A percentile compares a stretch with the other conserved stretches of the same genome.
phyloP scores from a whole-genome alignment of 1,139 yeast species.

The Diutina siamensis region DNA sequence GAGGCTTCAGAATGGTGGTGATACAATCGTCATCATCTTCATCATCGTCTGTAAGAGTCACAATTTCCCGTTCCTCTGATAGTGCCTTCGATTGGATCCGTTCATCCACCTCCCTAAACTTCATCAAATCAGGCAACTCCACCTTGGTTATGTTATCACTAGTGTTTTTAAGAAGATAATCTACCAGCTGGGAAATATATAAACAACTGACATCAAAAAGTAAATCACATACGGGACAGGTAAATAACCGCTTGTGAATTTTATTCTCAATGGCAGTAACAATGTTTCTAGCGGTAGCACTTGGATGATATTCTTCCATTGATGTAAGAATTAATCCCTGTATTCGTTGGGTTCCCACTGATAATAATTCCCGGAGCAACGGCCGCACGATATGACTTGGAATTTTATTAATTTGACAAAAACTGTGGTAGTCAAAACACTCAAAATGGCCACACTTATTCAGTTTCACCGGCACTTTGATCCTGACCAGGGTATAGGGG shows the following conservation, averaged over 20 bases:
- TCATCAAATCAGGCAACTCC: not conserved
- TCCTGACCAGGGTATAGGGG: conserved; percentile 23
- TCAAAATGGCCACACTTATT: conserved; percentile 29
- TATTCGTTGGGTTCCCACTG: not conserved
- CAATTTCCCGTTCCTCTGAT: not conserved
- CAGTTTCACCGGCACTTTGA: conserved; percentile 30
- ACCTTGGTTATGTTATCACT: not conserved
- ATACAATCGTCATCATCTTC: not conserved
- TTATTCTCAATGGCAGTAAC: not conserved
- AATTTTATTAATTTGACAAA: conserved; percentile 28
- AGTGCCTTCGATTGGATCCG: not conserved
- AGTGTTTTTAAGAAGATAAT: not conserved
- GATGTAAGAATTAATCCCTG: not conserved
- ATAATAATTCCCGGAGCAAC: conserved; percentile 10
- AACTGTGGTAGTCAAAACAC: conserved; percentile 35
- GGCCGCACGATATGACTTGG: conserved; percentile 19
- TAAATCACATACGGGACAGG: not conserved
- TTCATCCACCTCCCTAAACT: not conserved
- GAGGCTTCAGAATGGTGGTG: not conserved
- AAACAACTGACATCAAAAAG: not conserved
- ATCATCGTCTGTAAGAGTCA: not conserved
- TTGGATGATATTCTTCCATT: not conserved
- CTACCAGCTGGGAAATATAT: not conserved
- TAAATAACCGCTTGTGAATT: not conserved
- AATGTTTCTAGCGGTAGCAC: not conserved